Evolutionary conservation across 495 filamentous ascomycete species (phyloP), one percentile per base, ranked within the genome.

Genomic region (Halenospora varia): DNA sequence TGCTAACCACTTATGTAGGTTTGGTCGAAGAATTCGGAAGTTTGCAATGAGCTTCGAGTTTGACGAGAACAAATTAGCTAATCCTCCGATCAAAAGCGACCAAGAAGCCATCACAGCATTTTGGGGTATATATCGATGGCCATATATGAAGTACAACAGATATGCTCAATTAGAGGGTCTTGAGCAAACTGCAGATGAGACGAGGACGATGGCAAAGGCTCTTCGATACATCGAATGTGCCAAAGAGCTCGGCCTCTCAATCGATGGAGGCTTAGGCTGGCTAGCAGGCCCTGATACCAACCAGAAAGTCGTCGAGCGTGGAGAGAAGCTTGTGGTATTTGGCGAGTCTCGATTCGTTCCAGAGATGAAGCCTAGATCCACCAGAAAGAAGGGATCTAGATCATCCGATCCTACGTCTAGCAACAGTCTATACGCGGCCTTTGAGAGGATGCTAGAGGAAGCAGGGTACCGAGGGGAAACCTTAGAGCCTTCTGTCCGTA

Each of bases 1-100:
- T 25, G 15, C 48, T 26, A 26, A 51, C 22, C 1, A 11, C 15
- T 19, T 29, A n/a, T 29, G 10, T 26, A 62, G 74, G 24, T 82
- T 80, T 59, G 81, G 77, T 11, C 62, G 65, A 0, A 65, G 75
- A 20, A 81, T 85, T 25, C 64, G 56, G 6, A 74, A 70, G 46
- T 79, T 82, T 59, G 82, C 75, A 1, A 73, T 86, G 64, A 75
- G 75, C 15, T 79, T 84, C 52, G 82, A 84, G 45, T 70, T 84
- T 2, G 72, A 76, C 35, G 73, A 79, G 54, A 53, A 57, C 45
- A 67, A 55, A 39, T 71, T 70, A 42, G 63, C 50, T 25, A 63
- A 61, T 4, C 75, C 76, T 19, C 69, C 71, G 1, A 39, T 65
- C 10, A 80, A 80, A 57, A 61, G 61, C 13, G 62, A 69, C 24